Evolutionary conservation across 2,329 filamentous ascomycete genomes (phyloP), one percentile per base, ranked within the genome.

Genomic region (Metarhizium anisopliae): DNA sequence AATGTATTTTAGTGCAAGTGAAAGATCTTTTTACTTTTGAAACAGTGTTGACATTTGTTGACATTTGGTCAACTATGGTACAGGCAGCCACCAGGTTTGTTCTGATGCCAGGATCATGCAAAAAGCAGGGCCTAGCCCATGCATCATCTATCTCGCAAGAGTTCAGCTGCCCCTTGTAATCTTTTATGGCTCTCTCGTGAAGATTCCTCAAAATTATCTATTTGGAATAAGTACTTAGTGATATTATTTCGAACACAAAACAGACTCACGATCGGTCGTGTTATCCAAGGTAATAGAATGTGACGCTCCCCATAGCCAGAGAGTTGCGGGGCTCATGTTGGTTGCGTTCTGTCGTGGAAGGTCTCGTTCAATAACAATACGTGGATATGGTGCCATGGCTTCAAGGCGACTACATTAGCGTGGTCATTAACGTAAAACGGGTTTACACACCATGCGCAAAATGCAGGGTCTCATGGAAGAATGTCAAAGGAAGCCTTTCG

Each of bases 231-330:
- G 54, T 50, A 38, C 40, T 2, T 40, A 6, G 47, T 4, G 18
- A 2, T 30, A 30, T 11, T 45, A 2, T 40, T 42, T 47, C 18
- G 25, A 14, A 14, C 13, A 7, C 18, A 35, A 13, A 53, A 16
- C 35, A 35, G 32, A 60, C 60, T 55, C 47, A 60, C 60, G 10
- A 32, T 62, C 58, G 10, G 54, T 6, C 25, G 61, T 62, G 6
- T 56, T 59, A 52, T 63, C 59, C 52, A 63, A 57, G 10, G 59
- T 60, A 38, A 62, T 56, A n/a, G 56, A 60, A 45, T 60, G 42
- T 8, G 60, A 59, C 18, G 60, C 61, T 1, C 61, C 61, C 60
- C 59, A 61, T 1, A 61, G 57, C 61, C 59, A 63, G 4, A 63
- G 59, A 2, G 58, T 63, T 11, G 60, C 59, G 14, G 58, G 53